These are phyloP conservation scores for Geotrichum carabidarum DNA, from an alignment of 1,139 yeast genomes.

Conservation along the genomic window DNA sequence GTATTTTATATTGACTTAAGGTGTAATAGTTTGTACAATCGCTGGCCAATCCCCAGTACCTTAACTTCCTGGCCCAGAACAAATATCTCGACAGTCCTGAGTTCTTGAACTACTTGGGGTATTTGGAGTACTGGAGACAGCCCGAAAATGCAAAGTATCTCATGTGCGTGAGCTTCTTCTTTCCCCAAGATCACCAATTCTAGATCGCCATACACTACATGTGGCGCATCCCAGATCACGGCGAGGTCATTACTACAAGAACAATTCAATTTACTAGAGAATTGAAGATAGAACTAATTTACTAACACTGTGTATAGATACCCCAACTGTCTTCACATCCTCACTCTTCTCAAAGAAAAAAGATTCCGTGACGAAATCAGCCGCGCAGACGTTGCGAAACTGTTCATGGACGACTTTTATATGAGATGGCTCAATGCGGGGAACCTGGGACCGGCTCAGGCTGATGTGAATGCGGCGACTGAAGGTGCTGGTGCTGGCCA, in stretches of 20 bases:
- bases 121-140: slow-evolving; percentile 68
- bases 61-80: slow-evolving; percentile 69
- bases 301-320: no score
- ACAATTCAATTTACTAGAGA: no score
- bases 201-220: no score
- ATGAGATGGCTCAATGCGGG: slow-evolving; percentile 35
- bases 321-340: slow-evolving; percentile 66
- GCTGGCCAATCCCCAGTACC: slow-evolving; percentile 70
- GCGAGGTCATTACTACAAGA: no score
- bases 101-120: slow-evolving; percentile 59
- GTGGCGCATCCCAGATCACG: no score
- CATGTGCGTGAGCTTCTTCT: slow-evolving; percentile 36
- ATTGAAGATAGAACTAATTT: no score
- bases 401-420: slow-evolving; percentile 42
- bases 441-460: not conserved
- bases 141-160: slow-evolving; percentile 62
- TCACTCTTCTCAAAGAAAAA: slow-evolving; percentile 48
- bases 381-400: slow-evolving; percentile 40
- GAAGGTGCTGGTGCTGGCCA: no score
- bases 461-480: no score
- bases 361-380: slow-evolving; percentile 39
- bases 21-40: slow-evolving; percentile 60
- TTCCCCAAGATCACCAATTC: no score
- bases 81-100: slow-evolving; percentile 57
- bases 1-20: no score